Conservation (phyloP, 805 yeast species). For the Nakazawaea ambrosiae region DNA sequence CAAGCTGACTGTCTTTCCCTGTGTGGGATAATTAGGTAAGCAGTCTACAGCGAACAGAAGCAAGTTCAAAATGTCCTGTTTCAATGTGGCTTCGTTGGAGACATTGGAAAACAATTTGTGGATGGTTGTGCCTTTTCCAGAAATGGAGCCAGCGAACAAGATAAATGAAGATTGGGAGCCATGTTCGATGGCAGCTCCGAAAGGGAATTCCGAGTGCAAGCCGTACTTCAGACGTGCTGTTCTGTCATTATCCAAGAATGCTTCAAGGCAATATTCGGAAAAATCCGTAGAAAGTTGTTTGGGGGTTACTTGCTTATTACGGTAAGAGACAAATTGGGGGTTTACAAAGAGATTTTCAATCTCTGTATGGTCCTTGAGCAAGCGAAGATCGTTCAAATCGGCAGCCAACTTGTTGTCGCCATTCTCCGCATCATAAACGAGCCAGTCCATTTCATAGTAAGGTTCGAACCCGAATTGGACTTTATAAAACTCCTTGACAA, state of each 20-base stretch:
- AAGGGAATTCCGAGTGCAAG: background rate
- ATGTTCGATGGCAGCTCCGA: background rate
- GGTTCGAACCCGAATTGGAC: constrained; percentile 1
- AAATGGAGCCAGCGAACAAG: background rate
- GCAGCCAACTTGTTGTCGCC: background rate
- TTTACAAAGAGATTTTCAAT: background rate
- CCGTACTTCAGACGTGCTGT: background rate
- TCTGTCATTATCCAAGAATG: background rate
- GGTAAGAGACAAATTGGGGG: too few species aligned
- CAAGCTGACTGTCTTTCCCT: background rate
- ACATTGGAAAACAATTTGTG: background rate
- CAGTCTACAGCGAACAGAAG: too few species aligned
- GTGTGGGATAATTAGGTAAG: too few species aligned
- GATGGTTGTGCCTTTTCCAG: background rate
- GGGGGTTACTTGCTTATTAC: background rate
- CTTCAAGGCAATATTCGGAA: background rate
- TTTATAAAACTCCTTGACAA: constrained; percentile 1
- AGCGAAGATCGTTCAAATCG: background rate
- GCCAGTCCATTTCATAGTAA: constrained; percentile 3
- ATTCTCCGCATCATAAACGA: background rate
- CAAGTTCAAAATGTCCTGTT: background rate
- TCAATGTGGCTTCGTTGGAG: background rate
- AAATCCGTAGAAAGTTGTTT: background rate
- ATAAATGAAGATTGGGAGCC: background rate
- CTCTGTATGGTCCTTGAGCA: background rate